Base-by-base conservation (phyloP, 257 asterid genomes). In the Petrea volubilis region DNA sequence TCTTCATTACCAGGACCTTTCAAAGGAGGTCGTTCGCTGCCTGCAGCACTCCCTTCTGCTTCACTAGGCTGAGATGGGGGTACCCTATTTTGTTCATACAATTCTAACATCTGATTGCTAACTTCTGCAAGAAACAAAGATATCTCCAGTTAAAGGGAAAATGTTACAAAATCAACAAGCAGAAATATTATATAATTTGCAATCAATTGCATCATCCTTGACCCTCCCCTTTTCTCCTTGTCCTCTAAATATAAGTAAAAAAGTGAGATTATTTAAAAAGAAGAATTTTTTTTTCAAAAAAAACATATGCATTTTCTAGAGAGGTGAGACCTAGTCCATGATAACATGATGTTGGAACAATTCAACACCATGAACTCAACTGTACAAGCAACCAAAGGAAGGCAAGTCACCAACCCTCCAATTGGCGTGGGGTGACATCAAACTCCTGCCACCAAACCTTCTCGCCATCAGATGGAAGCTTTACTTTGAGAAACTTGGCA, bases 391-490 rank as follows among this genome's bases (percentile, higher is more conserved):
- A 64, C 47, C 75, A 72, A 68, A 72, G 74, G 53, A 79, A 78
- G 82, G 79, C 67, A 76, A 81, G 77, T 71, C 68, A 83, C 92
- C 78, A 44, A 89, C 96, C 96, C 93, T 86, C 96, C 83, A 86
- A 82, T 79, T 90, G 96, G 80, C 84, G 95, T 68, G 92, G 96
- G 78, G 92, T 87, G 77, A 90, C 96, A 78, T 87, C 92, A 78
- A 90, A 85, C 80, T 90, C 96, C 80, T 87, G 95, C 96, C 96
- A 87, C 96, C 96, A 90, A 74, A 82, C 87, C 81, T 85, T 87
- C 81, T 87, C 92, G 4, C 87, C 85, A 63, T 90, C 96, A 74
- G 87, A 77, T 66, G 96, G 92, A 81, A 90, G 95, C 88, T 87
- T 87, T 50, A 90, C 95, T 88, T 84, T 86, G 67, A 86, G 95